Base-by-base conservation (phyloP, 2,329 filamentous ascomycete species). In the Teratosphaeria zuluensis region DNA sequence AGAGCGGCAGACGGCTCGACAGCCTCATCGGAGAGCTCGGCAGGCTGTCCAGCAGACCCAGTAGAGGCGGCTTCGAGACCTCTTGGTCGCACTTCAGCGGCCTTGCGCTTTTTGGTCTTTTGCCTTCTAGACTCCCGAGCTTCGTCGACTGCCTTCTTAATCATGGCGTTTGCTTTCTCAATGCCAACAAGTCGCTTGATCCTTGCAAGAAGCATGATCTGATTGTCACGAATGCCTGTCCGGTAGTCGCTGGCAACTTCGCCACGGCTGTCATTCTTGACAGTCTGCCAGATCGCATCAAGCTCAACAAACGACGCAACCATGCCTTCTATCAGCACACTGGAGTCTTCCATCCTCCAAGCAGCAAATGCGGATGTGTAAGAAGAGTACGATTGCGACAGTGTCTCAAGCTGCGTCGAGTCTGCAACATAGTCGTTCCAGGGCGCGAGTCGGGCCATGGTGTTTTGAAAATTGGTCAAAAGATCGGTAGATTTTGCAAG, bases 301-400 rank as follows among this genome's bases (percentile, higher is more conserved):
- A 94, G 81, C 69, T 91, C 89, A 19, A 92, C 88, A 71, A 92
- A 92, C 63, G 90, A 88, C 67, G 89, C 81, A n/a, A 92, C 80
- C 89, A 94, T 92, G 58, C 90, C 86, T 66, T 92, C 87, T 56
- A 92, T 84, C 4, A 94, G 77, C 0, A 88, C 85, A 57, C 85
- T 85, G 0, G 88, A 89, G 69, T 92, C 89, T 56, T 88, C 83
- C 1, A 89, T 86, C 73, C 92, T 90, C 89, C 89, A 94, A 3
- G 88, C 85, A 61, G 89, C 88, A 68, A 94, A 92, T 1, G 88
- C 88, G 56, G 88, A 87, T 65, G 87, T 84, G 65, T 90, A 94
- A 0, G 85, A 82, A 33, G 86, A 83, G 68, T 92, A 90, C 1
- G 84, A 80, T 65, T 90, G 82, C 0, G 86, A 81, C 19, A 94